These are phyloP conservation scores for Candida corydali DNA, from an alignment of 805 yeast genomes.

Conservation along the genomic window DNA sequence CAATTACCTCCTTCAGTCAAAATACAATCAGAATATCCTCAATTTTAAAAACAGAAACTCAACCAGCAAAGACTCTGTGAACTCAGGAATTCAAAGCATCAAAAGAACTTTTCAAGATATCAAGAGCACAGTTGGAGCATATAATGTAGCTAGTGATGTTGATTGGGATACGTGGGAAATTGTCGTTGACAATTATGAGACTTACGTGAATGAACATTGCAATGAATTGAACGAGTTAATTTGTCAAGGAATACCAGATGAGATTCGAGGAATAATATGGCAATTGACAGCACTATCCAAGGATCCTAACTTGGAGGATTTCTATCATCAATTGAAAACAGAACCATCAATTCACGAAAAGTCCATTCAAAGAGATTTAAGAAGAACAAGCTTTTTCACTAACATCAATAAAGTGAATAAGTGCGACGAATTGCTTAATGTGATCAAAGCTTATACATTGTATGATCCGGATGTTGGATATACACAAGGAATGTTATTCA, in stretches of 20 bases:
- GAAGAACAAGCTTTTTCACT: conserved; percentile 80
- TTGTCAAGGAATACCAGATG: conserved; percentile 76
- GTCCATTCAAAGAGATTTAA: conserved; percentile 74
- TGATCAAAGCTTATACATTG: conserved; percentile 79
- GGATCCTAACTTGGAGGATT: conserved; percentile 56
- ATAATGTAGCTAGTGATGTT: conserved; percentile 31
- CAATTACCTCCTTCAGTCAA: conserved; percentile 55
- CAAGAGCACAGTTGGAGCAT: conserved; percentile 43
- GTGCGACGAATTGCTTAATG: conserved; percentile 60
- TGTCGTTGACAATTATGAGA: conserved; percentile 73
- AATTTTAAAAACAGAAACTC: conserved; percentile 48
- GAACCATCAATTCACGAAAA: conserved; percentile 62
- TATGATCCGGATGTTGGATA: conserved; percentile 94
- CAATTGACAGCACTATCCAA: conserved; percentile 82
- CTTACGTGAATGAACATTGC: conserved; percentile 59
- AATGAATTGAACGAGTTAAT: conserved; percentile 57
- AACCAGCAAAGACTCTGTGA: conserved; percentile 44
- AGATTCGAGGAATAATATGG: conserved; percentile 88
- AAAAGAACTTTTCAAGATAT: conserved; percentile 45
- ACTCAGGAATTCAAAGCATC: conserved; percentile 35
- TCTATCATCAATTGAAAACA: conserved; percentile 48
- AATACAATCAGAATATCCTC: conserved; percentile 53
- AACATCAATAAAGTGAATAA: conserved; percentile 50
- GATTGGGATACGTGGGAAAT: conserved; percentile 89
- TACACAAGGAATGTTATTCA: conserved; percentile 97